Evolutionary conservation across 2,329 filamentous ascomycete genomes (phyloP), one percentile per base, ranked within the genome.

Genomic region (Onygenales sp.): DNA sequence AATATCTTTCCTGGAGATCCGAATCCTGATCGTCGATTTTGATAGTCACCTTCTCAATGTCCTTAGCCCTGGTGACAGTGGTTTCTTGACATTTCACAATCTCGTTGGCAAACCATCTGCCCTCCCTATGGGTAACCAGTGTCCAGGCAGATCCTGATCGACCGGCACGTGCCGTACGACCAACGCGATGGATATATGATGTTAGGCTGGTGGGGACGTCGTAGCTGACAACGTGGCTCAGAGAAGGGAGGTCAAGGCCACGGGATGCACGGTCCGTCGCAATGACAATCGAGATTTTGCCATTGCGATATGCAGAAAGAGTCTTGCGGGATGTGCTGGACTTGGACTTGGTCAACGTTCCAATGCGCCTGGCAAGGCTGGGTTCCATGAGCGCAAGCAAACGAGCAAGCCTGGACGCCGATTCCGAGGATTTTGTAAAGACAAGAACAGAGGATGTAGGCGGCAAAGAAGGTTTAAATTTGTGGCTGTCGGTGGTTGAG

Each of bases 191-290:
- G 4, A 97, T 84, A 63, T 97, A 97, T 27, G 84, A 86, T 5
- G 86, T 86, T 36, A 90, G 75, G 63, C 85, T 91, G 4, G 83
- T 79, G 0, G 92, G 92, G 50, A 96, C 78, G 67, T 96, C 92
- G 74, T 97, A 97, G 72, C 95, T 96, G 70, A 97, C 76, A 46
- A 97, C 89, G 64, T 95, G 87, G 38, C 84, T 83, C 46, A 97
- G 79, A 46, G 81, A 79, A 0, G 83, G 81, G 10, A 95, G 78
- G 68, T 97, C 92, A 31, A 97, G 83, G 63, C 92, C 93, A 58
- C 92, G 87, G 2, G 90, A 89, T 1, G 93, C 89, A n/a, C 94
- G 85, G 66, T 97, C 92, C 0, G 93, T 95, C 0, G 91, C 90
- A 45, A 97, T 85, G 43, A 97, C 81, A 46, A 95, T 82, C 6